These are phyloP conservation scores for Nicotiana sylvestris DNA, from an alignment of 257 asterid genomes.

Conservation along the genomic window DNA sequence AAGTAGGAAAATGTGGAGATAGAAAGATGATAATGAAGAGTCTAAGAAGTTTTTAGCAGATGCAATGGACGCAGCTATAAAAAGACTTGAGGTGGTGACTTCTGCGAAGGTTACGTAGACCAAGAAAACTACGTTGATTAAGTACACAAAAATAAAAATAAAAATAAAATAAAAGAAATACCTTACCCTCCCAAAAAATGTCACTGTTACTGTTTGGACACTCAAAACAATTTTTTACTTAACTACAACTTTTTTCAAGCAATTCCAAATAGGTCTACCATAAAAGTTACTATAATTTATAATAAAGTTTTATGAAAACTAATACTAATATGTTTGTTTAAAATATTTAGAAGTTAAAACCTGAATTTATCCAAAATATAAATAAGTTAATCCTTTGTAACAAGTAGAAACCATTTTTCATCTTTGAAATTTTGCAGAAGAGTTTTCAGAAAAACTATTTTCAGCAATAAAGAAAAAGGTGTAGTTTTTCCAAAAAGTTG, in stretches of 20 bases:
- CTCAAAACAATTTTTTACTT: background rate
- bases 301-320: background rate
- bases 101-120: constrained; percentile 24
- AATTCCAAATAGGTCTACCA: background rate
- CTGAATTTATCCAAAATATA: background rate
- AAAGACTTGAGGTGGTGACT: constrained; percentile 26
- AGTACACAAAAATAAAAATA: background rate
- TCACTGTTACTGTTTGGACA: background rate
- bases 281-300: background rate
- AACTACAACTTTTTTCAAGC: background rate
- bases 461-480: no score
- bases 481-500: no score
- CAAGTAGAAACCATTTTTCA: no score
- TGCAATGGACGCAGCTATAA: constrained; percentile 39
- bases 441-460: no score
- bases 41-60: constrained; percentile 51
- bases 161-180: background rate
- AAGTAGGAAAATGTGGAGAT: background rate
- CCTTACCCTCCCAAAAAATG: background rate
- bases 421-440: no score
- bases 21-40: constrained; percentile 18
- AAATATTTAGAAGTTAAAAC: background rate
- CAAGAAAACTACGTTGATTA: constrained; percentile 8
- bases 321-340: background rate
- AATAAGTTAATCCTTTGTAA: no score